These are phyloP conservation scores for Capsella bursapastoris DNA, from an alignment of 345 rosid genomes.

Conservation along the genomic window DNA sequence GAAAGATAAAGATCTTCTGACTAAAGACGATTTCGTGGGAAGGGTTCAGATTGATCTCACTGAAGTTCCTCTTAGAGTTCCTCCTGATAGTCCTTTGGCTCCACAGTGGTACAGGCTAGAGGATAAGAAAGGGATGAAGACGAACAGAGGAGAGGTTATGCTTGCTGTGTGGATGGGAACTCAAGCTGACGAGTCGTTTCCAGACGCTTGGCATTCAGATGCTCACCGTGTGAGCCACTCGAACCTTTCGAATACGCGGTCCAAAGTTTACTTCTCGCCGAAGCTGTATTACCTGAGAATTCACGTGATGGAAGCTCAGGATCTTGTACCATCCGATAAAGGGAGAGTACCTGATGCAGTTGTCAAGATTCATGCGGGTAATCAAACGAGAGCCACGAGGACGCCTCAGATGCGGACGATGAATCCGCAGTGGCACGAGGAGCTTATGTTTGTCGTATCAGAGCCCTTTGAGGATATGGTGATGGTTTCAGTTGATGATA, in stretches of 20 bases:
- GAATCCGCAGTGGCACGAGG: conserved; percentile 82
- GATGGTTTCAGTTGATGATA: conserved; percentile 70
- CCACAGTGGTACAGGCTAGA: conserved; percentile 93
- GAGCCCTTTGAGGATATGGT: conserved; percentile 89
- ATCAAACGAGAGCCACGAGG: conserved; percentile 65
- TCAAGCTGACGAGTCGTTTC: conserved; percentile 95
- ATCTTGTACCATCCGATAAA: conserved; percentile 69
- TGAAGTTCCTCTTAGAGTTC: conserved; percentile 80
- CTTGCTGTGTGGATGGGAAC: conserved; percentile 98
- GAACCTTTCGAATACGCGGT: conserved; percentile 73
- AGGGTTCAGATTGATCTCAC: conserved; percentile 56
- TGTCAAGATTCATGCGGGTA: conserved; percentile 66
- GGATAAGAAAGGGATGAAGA: conserved; percentile 68
- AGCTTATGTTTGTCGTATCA: conserved; percentile 90
- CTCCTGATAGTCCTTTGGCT: conserved; percentile 94
- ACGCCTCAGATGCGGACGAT: conserved; percentile 53
- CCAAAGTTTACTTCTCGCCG: conserved; percentile 94
- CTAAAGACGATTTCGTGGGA: conserved; percentile 85
- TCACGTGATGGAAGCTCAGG: conserved; percentile 80
- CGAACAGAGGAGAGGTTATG: conserved; percentile 79
- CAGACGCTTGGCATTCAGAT: conserved; percentile 98
- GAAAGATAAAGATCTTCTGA: conserved; percentile 74
- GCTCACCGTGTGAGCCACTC: conserved; percentile 77
- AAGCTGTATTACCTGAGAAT: conserved; percentile 85
- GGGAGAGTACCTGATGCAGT: conserved; percentile 64